Evolutionary conservation across 495 filamentous ascomycete species (phyloP), one percentile per base, ranked within the genome.

Genomic region (Barbatosphaeria neglecta): DNA sequence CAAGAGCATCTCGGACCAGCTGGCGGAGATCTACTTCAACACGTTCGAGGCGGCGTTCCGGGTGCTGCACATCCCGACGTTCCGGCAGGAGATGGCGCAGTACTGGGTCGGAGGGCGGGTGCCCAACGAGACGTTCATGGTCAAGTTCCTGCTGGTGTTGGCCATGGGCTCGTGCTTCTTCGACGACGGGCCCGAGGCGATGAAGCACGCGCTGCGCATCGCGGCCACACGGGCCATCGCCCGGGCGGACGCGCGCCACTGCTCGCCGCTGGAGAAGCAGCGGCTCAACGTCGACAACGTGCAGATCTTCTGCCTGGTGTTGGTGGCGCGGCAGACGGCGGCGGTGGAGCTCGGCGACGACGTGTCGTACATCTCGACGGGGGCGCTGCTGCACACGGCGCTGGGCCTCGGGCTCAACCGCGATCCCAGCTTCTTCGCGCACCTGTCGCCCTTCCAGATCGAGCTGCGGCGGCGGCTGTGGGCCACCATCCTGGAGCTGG

Each of bases 211-310:
- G 2, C 39, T 41, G 20, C 74, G 70, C 44, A 65, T 63, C 37
- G 66, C 66, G 1, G 72, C 71, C 7, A 50, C 71, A 19, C 63
- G 72, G 24, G 79, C 75, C 74, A 61, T 78, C 0, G 57, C 73
- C 15, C 68, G 76, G 45, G 68, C 73, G 3, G 70, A 76, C 40
- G 70, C 62, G 37, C 77, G 70, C 72, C 60, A 75, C 1, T 66
- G 70, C 6, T 68, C 59, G 17, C 63, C 70, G 0, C 57, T 53
- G 15, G 54, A 62, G 22, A 72, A 75, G 54, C 65, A 69, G 44
- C 66, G 73, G 3, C 58, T 72, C 5, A 70, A 66, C 18, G 59
- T 79, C 20, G 59, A 57, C 22, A 54, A 59, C 22, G 45, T 79
- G 6, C 72, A 73, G 4, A 60, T 71, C 0, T 62, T 70, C 33